Conservation (phyloP, 768 basidiomycete genomes). For the Amanita fuliginea region DNA sequence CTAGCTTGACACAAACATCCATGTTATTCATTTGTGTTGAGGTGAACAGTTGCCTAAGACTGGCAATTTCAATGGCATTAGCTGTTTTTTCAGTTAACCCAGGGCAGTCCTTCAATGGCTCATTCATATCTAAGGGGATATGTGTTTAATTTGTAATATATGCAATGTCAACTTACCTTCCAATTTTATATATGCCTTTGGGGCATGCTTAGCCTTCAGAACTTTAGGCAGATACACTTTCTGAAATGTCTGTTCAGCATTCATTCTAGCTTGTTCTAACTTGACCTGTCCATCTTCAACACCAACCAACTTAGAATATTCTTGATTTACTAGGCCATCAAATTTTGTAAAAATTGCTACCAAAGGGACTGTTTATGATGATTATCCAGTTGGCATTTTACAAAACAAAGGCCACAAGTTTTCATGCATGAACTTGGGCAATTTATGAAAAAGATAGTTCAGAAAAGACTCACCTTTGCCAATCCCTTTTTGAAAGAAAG, state of each 20-base stretch:
- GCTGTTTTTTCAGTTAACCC: too few relatives aligned
- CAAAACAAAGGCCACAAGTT: too few relatives aligned
- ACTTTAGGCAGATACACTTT: constrained; percentile 1
- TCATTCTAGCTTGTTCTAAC: constrained; percentile 5
- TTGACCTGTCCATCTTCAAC: too few relatives aligned
- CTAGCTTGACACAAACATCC: constrained; percentile 8
- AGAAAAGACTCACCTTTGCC: constrained; percentile 13
- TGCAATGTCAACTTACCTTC: background rate
- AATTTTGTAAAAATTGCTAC: too few relatives aligned
- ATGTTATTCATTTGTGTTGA: too few relatives aligned
- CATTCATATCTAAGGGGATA: constrained; percentile 11
- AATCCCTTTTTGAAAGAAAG: constrained; percentile 15
- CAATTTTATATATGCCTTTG: background rate
- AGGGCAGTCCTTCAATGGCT: constrained; percentile 5
- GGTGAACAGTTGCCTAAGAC: too few relatives aligned
- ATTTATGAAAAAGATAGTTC: too few relatives aligned
- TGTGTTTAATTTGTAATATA: background rate
- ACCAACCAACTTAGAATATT: too few relatives aligned
- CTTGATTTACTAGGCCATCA: too few relatives aligned
- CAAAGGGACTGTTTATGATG: constrained; percentile 19
- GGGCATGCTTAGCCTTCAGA: background rate
- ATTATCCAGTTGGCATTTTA: too few relatives aligned
- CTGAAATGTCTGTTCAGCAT: constrained; percentile 10
- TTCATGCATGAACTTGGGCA: too few relatives aligned
- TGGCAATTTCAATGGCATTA: too few relatives aligned